These are phyloP conservation scores for Leptographium procerum DNA, from an alignment of 2,329 filamentous ascomycete genomes.

Conservation along the genomic window DNA sequence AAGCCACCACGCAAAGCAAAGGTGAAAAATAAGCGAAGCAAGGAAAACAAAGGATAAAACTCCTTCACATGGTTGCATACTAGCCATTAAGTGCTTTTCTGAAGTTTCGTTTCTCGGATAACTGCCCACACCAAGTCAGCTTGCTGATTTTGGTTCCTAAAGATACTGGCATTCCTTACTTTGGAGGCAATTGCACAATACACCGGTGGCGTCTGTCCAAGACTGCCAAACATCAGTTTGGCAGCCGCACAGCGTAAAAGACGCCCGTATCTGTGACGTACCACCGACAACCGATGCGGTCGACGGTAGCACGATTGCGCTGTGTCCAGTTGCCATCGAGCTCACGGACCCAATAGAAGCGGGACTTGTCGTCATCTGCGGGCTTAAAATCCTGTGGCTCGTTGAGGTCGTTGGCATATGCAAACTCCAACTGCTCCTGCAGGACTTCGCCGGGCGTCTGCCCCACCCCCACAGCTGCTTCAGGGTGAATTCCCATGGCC, in stretches of 20 bases:
- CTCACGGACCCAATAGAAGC: slow-evolving; percentile 52
- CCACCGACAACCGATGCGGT: slow-evolving; percentile 46
- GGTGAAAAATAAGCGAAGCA: not conserved
- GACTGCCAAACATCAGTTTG: slow-evolving; percentile 19
- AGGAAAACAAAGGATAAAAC: not conserved
- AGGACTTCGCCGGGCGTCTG: slow-evolving; percentile 36
- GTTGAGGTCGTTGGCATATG: slow-evolving; percentile 36
- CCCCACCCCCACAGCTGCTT: slow-evolving; percentile 39
- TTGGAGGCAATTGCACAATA: not conserved
- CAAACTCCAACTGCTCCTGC: slow-evolving; percentile 35
- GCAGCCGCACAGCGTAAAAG: slow-evolving; percentile 50
- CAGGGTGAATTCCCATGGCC: slow-evolving; percentile 23
- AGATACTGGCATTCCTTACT: not conserved
- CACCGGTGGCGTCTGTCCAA: no score
- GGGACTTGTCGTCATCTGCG: slow-evolving; percentile 45
- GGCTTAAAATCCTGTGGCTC: slow-evolving; percentile 54
- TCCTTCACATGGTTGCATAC: not conserved
- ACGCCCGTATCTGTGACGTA: slow-evolving; percentile 44
- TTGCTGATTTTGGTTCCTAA: not conserved
- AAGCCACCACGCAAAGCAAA: not conserved
- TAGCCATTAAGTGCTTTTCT: not conserved
- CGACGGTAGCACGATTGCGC: slow-evolving; percentile 48
- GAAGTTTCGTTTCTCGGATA: not conserved
- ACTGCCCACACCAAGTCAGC: not conserved
- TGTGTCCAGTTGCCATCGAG: slow-evolving; percentile 48